These are phyloP conservation scores for Tetramitus jugosus DNA, from an alignment of 208 protist genomes.

Conservation along the genomic window DNA sequence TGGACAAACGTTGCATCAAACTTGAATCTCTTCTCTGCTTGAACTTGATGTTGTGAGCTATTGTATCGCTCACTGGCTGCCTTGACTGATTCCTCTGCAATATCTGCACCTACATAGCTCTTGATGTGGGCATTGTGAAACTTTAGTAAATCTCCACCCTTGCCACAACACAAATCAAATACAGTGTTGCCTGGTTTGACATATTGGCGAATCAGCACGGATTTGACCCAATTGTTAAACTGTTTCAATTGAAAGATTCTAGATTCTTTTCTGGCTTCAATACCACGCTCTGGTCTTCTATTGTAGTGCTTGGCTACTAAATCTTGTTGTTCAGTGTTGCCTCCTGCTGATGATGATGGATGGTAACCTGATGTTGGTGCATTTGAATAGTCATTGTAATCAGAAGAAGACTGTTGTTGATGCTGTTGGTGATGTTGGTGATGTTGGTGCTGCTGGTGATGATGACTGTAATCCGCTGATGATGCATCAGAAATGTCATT, in stretches of 20 bases:
- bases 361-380: no score
- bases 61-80: not conserved
- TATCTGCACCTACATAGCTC: constrained; percentile 13
- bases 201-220: constrained; percentile 11
- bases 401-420: no score
- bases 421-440: no score
- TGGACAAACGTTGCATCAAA: not conserved
- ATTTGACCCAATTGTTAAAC: constrained; percentile 23
- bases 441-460: no score
- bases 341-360: no score
- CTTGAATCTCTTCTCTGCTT: not conserved
- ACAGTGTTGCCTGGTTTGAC: not conserved
- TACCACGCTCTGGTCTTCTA: no score
- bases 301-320: no score
- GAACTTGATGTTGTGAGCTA: not conserved
- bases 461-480: no score
- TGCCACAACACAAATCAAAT: constrained; percentile 24
- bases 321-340: no score
- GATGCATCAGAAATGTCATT: no score
- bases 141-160: constrained; percentile 18
- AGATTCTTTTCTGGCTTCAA: not conserved
- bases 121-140: no score
- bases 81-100: not conserved
- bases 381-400: no score
- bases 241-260: not conserved